phyloP scores from a whole-genome alignment of 495 filamentous ascomycete species.

The Penicillium ochrochloron region DNA sequence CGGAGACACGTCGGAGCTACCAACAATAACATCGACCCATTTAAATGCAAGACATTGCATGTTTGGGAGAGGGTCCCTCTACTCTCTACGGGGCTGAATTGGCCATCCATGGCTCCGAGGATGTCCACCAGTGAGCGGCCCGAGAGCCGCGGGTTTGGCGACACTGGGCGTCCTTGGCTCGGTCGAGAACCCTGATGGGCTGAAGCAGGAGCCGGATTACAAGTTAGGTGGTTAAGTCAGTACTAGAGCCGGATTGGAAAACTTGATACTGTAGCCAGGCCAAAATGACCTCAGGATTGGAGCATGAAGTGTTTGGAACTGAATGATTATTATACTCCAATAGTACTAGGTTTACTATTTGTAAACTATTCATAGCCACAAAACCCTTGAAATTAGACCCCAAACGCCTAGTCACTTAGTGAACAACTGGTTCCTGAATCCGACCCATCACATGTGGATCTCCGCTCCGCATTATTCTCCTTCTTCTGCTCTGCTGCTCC shows the following conservation, averaged over 20 bases:
- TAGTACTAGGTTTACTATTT: background rate
- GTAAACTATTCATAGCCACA: background rate
- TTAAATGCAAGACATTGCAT: background rate
- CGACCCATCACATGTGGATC: constrained; percentile 29
- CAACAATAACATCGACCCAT: background rate
- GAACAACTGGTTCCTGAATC: constrained; percentile 4
- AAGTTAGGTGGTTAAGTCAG: background rate
- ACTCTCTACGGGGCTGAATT: background rate
- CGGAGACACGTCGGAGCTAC: background rate
- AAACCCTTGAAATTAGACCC: background rate
- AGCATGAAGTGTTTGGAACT: background rate
- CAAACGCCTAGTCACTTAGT: background rate
- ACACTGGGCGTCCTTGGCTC: constrained; percentile 15
- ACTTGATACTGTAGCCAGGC: background rate
- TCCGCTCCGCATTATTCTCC: constrained; percentile 17
- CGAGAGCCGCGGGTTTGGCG: constrained; percentile 7
- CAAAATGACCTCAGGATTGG: background rate
- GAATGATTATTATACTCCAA: background rate
- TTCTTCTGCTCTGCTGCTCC: background rate
- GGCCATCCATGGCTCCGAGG: background rate
- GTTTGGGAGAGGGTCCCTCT: background rate
- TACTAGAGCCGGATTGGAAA: background rate
- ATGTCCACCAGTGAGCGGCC: constrained; percentile 10
- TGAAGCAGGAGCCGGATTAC: background rate
- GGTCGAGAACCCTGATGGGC: constrained; percentile 15